Evolutionary conservation across 1,139 yeast species (phyloP).

Genomic region (Petasospora fabianii): DNA sequence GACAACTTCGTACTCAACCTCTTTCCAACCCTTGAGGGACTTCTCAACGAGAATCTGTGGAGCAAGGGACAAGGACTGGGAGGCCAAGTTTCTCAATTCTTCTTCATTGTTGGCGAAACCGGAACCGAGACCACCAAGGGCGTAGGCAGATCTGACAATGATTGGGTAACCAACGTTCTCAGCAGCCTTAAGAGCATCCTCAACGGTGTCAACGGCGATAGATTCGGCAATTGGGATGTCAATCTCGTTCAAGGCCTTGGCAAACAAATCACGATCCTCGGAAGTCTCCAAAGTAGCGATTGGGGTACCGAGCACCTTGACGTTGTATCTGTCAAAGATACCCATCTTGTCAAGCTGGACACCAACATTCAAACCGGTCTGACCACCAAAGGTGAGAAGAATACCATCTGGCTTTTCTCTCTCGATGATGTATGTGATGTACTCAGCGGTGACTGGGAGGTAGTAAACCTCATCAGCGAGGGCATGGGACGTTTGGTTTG

Average conservation of each 20-base stretch:
- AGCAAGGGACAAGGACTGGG: constrained; percentile 83
- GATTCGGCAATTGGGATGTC: constrained; percentile 95
- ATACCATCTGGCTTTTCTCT: constrained; percentile 97
- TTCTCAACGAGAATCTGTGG: constrained; percentile 96
- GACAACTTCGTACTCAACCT: constrained; percentile 97
- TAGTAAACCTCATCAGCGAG: constrained; percentile 94
- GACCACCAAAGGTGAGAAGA: constrained; percentile 95
- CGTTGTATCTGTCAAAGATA: constrained; percentile 82
- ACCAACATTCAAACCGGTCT: constrained; percentile 95
- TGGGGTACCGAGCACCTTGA: constrained; percentile 96
- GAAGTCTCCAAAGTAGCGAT: constrained; percentile 92
- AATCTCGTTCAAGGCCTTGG: constrained; percentile 91
- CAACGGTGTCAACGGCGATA: constrained; percentile 89
- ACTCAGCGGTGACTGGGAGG: constrained; percentile 95
- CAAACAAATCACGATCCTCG: constrained; percentile 95
- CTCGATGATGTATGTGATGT: constrained; percentile 88
- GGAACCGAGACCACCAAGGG: constrained; percentile 96
- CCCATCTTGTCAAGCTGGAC: constrained; percentile 92
- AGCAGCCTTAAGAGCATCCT: constrained; percentile 89
- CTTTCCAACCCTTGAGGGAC: constrained; percentile 98
- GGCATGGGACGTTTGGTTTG: constrained; percentile 94
- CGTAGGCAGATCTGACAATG: constrained; percentile 96
- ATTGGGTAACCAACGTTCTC: constrained; percentile 87
- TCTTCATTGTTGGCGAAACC: constrained; percentile 86
- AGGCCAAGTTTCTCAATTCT: constrained; percentile 81